Evolutionary conservation across 2,329 filamentous ascomycete genomes (phyloP), one percentile per base, ranked within the genome.

Genomic region (Knoxdaviesia capensis): DNA sequence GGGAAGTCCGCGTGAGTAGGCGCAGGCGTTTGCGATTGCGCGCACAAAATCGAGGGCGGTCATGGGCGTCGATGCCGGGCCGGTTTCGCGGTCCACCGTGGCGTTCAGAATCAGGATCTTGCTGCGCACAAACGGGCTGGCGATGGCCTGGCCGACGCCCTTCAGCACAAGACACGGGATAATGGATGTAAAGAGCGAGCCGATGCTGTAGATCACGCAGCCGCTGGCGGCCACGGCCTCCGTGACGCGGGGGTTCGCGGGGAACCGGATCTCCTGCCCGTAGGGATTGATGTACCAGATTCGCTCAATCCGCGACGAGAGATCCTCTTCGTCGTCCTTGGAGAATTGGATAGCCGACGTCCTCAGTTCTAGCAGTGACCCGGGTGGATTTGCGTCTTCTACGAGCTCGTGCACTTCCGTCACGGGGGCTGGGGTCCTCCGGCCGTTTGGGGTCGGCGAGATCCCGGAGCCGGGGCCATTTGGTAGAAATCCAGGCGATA

Each of bases 241-340:
- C 0, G 93, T 51, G 0, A 88, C 84, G 41, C 84, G 77, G 0
- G 85, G 77, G 52, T 94, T 96, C 2, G 85, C 81, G 0, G 77
- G 71, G 0, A 87, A 82, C 11, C 78, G 74, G 49, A 96, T 94
- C 58, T 94, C 87, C 55, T 94, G 85, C n/a, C 88, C 88, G 56
- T 94, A 96, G 0, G 88, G 88, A 53, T 94, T 96, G 62, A 96
- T 96, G 62, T 96, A 96, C 85, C 86, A 96, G 32, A 96, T 69
- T 3, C 87, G 65, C 43, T 77, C 67, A 50, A 96, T 93, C 31
- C 83, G 70, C 0, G 80, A 69, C 0, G 83, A 71, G 1, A 96
- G 65, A 43, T 88, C 82, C 46, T 82, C 74, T 47, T 85, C 78
- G 35, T 73, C 66, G 52, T 65, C 59, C 60, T 96, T 96, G 53